Conservation (phyloP, 805 yeast genomes). For the Zygoascus tannicola region DNA sequence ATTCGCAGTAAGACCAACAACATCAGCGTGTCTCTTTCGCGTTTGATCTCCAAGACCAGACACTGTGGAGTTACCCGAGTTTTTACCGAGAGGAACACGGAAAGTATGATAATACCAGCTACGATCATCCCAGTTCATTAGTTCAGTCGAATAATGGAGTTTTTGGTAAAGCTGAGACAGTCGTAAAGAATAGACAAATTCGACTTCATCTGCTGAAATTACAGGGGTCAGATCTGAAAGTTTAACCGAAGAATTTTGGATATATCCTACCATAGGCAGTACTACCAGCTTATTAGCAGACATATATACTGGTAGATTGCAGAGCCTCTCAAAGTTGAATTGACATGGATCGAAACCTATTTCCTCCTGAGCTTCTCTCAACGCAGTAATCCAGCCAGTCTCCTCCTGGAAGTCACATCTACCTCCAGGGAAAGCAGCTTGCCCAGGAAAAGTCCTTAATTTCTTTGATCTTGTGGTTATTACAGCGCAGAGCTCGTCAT, state of each 20-base stretch:
- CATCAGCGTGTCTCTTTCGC: not conserved
- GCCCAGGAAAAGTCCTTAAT: constrained; percentile 66
- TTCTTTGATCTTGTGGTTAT: constrained; percentile 63
- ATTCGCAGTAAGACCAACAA: constrained; percentile 17
- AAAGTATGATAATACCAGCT: constrained; percentile 1
- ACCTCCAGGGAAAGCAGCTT: constrained; percentile 80
- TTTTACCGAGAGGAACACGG: not conserved
- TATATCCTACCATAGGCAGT: constrained; percentile 52
- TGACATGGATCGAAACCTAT: constrained; percentile 42
- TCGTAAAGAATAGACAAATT: constrained; percentile 1
- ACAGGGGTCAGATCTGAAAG: constrained; percentile 5
- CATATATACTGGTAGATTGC: constrained; percentile 57
- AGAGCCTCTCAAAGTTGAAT: constrained; percentile 40
- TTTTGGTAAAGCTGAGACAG: not conserved
- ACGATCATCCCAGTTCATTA: not conserved
- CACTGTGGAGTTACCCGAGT: not conserved
- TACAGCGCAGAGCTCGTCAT: constrained; percentile 54
- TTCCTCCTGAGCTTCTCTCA: constrained; percentile 74
- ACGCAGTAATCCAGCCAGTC: constrained; percentile 46
- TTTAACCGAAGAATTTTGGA: not conserved
- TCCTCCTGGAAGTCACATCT: constrained; percentile 44
- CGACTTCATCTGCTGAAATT: constrained; percentile 6
- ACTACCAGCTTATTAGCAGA: constrained; percentile 71
- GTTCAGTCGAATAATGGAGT: not conserved
- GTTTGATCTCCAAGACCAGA: not conserved